These are phyloP conservation scores for Aspergillus steynii DNA, from an alignment of 495 filamentous ascomycete species.

Conservation along the genomic window DNA sequence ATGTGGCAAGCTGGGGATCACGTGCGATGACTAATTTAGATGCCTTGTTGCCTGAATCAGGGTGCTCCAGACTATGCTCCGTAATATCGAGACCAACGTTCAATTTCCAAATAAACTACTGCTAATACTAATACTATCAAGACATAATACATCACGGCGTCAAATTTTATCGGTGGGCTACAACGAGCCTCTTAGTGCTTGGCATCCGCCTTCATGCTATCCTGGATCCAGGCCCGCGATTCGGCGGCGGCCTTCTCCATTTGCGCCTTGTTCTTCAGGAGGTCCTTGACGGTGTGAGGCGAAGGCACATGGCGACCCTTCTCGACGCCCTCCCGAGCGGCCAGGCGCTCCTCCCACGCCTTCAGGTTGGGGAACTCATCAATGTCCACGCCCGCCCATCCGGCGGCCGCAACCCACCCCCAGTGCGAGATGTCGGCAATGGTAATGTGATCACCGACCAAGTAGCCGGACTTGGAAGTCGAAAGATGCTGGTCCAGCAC, in stretches of 20 bases:
- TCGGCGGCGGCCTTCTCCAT: slow-evolving; percentile 54
- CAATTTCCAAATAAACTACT: neutral
- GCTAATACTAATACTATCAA: neutral
- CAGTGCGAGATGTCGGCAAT: slow-evolving; percentile 84
- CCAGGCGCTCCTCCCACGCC: slow-evolving; percentile 71
- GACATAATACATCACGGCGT: neutral
- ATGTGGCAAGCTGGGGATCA: slow-evolving; percentile 21
- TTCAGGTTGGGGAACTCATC: slow-evolving; percentile 76
- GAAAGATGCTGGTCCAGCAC: slow-evolving; percentile 75
- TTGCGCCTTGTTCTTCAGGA: slow-evolving; percentile 54
- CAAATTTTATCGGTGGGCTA: neutral
- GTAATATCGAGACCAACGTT: neutral
- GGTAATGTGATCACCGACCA: slow-evolving; percentile 77
- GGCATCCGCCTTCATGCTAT: slow-evolving; percentile 61
- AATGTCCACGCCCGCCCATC: slow-evolving; percentile 74
- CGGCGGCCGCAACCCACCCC: slow-evolving; percentile 67
- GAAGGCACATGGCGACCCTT: slow-evolving; percentile 79
- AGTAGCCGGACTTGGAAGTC: slow-evolving; percentile 62
- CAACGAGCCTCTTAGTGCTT: slow-evolving; percentile 31
- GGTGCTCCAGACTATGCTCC: neutral
- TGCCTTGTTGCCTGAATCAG: neutral
- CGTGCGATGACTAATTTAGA: slow-evolving; percentile 21
- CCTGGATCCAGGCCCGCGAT: slow-evolving; percentile 59
- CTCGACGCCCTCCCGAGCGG: slow-evolving; percentile 65
- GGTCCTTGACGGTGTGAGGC: slow-evolving; percentile 61